Evolutionary conservation across 2,329 filamentous ascomycete species (phyloP).

Genomic region (Ophiobolus disseminans): DNA sequence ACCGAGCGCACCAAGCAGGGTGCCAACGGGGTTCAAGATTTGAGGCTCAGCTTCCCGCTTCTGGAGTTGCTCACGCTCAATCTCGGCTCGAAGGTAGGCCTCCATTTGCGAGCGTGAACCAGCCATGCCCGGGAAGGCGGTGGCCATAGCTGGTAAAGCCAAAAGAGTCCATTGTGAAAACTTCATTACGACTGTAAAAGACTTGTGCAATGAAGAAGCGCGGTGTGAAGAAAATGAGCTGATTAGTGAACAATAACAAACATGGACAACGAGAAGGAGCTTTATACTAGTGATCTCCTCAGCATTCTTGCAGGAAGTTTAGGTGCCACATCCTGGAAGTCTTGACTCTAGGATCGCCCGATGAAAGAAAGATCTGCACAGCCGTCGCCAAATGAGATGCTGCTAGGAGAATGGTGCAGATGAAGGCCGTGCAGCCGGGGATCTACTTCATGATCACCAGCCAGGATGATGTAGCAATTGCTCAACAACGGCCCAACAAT

Average conservation of each 20-base stretch:
- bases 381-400: background rate
- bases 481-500: background rate
- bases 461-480: background rate
- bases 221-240: background rate
- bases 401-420: background rate
- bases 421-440: background rate
- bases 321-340: background rate
- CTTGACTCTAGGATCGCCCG: background rate
- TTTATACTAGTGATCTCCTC: background rate
- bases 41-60: slow-evolving; percentile 15
- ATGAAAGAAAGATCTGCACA: background rate
- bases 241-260: background rate
- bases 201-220: background rate
- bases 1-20: slow-evolving; percentile 13
- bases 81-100: slow-evolving; percentile 11
- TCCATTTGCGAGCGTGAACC: slow-evolving; percentile 23
- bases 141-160: slow-evolving; percentile 20
- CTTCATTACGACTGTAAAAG: slow-evolving; percentile 15
- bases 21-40: slow-evolving; percentile 11
- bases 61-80: slow-evolving; percentile 14
- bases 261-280: background rate
- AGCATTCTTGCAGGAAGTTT: background rate
- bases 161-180: slow-evolving; percentile 13
- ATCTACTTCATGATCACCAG: background rate
- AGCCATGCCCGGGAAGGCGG: slow-evolving; percentile 26